phyloP scores from a whole-genome alignment of 345 rosid genomes.

The Syzygium aqueum region DNA sequence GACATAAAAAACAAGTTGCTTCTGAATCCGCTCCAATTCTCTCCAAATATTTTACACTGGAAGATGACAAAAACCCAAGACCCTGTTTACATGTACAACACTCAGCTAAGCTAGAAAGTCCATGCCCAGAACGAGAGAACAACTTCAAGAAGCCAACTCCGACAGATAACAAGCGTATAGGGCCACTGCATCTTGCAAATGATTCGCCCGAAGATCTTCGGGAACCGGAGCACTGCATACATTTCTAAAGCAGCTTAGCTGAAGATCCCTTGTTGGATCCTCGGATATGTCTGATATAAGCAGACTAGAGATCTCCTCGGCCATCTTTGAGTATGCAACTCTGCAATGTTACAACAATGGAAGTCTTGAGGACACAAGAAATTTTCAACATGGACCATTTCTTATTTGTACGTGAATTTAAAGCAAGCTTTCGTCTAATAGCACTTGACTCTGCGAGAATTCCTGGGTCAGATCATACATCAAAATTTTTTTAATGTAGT shows the following conservation, averaged over 20 bases:
- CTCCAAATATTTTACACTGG: not conserved
- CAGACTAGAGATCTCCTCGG: conserved; percentile 57
- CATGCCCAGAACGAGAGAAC: not conserved
- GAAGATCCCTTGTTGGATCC: conserved; percentile 48
- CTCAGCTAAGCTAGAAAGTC: not conserved
- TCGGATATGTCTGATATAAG: conserved; percentile 38
- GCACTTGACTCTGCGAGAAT: not conserved
- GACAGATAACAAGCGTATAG: conserved; percentile 71
- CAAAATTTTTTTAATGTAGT: not conserved
- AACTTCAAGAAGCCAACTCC: conserved; percentile 32
- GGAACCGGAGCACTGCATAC: conserved; percentile 67
- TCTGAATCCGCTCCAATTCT: not conserved
- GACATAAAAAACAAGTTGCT: not conserved
- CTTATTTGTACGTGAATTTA: not conserved
- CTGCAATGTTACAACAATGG: conserved; percentile 20
- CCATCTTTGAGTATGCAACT: conserved; percentile 80
- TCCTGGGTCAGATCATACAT: not conserved
- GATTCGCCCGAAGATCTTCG: conserved; percentile 53
- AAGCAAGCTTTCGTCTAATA: not conserved
- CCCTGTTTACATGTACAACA: not conserved
- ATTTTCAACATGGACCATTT: not conserved
- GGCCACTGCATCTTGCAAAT: conserved; percentile 86
- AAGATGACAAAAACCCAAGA: not conserved
- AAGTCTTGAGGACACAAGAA: not conserved
- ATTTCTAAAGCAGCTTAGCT: conserved; percentile 59